Evolutionary conservation across 495 filamentous ascomycete species (phyloP), one percentile per base, ranked within the genome.

Genomic region (Tuber melanosporum): DNA sequence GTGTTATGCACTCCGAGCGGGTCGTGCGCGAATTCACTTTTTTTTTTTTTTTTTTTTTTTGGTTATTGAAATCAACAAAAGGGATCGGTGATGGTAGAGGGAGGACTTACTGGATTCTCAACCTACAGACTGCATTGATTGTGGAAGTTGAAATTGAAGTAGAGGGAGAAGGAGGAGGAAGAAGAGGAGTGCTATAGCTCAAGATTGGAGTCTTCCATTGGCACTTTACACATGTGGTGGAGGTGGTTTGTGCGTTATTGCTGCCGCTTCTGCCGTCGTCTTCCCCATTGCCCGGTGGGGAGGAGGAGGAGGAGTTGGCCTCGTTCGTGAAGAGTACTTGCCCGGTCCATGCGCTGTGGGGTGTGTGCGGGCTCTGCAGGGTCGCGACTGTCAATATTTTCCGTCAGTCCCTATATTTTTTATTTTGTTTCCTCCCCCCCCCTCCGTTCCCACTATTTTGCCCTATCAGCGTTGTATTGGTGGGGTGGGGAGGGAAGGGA

Each of bases 91-190:
- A n/a, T 15, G n/a, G 22, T 8, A 5, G n/a, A 10, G n/a, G n/a
- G 2, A 3, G 52, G 57, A 26, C 57, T 73, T n/a, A 75, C 73
- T 74, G 72, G 14, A 77, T 77, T 20, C 75, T 72, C 10, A 77
- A 39, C 49, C 73, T 73, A 57, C 75, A 77, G 19, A 44, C 71
- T 3, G 45, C 36, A 2, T 36, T 12, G 14, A 26, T 1, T 3
- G 57, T 36, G 3, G 57, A 6, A 17, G 12, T 66, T 12, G 57
- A 17, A 32, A 15, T 32, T n/a, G 26, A 49, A 5, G 46, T 12
- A 19, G 46, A 47, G 5, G 46, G 15, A 12, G 57, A 32, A 62
- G 57, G 0, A 26, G n/a, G 15, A 17, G 57, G 14, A 26, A 9
- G 4, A n/a, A n/a, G 32, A 44, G 39, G 10, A 10, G 32, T 39